Evolutionary conservation across 345 rosid genomes (phyloP).

Genomic region (Bruguiera gymnorhiza): DNA sequence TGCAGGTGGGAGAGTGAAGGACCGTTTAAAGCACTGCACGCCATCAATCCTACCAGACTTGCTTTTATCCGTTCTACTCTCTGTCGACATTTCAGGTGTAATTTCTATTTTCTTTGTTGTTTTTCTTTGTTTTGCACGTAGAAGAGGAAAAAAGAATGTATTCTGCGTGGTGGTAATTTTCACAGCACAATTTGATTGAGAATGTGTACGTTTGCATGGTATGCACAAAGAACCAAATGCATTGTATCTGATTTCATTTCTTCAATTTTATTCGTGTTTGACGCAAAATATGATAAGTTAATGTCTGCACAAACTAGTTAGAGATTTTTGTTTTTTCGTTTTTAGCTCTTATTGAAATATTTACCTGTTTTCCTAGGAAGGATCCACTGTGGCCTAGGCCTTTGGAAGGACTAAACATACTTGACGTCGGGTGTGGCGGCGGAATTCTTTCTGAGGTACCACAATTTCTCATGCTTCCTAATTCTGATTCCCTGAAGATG

Average conservation of each 20-base stretch:
- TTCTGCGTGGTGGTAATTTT: background rate
- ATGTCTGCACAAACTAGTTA: background rate
- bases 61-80: constrained; percentile 92
- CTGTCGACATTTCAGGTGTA: constrained; percentile 77
- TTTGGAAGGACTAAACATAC: constrained; percentile 69
- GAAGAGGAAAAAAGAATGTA: background rate
- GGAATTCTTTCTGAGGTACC: constrained; percentile 93
- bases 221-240: too few species aligned
- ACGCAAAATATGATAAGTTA: background rate
- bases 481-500: background rate
- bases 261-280: background rate
- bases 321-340: background rate
- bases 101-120: background rate
- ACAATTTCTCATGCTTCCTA: background rate
- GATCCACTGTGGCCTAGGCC: constrained; percentile 69
- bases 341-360: background rate
- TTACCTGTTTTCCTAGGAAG: constrained; percentile 47
- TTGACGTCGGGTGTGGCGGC: constrained; percentile 94
- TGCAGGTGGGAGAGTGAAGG: constrained; percentile 93
- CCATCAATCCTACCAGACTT: constrained; percentile 77
- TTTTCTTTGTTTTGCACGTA: background rate
- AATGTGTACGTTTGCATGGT: too few species aligned
- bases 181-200: too few species aligned
- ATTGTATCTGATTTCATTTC: too few species aligned
- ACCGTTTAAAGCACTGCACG: constrained; percentile 84